phyloP scores from a whole-genome alignment of 2,329 filamentous ascomycete species.

The Fusarium tanahbumbuense region DNA sequence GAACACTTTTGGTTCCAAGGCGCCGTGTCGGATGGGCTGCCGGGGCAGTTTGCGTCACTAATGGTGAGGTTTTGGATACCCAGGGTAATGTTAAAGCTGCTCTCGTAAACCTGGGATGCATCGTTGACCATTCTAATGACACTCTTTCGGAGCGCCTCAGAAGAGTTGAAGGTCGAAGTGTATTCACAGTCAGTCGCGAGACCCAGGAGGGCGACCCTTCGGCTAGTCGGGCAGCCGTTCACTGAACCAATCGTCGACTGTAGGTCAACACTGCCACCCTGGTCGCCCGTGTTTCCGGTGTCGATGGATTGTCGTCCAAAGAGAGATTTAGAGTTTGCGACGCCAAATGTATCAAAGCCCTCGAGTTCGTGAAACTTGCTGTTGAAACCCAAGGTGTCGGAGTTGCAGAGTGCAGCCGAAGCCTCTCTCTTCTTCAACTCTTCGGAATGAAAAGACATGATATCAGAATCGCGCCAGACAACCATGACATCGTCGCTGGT shows the following conservation, averaged over 20 bases:
- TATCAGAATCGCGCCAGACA: slow-evolving; percentile 91
- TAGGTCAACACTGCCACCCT: slow-evolving; percentile 79
- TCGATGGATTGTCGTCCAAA: slow-evolving; percentile 81
- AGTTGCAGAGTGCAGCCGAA: slow-evolving; percentile 69
- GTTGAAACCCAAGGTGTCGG: slow-evolving; percentile 86
- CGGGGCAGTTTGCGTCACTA: slow-evolving; percentile 79
- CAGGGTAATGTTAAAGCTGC: slow-evolving; percentile 92
- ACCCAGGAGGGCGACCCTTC: slow-evolving; percentile 90
- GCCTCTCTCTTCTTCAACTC: slow-evolving; percentile 75
- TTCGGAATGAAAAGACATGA: slow-evolving; percentile 59
- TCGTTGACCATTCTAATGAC: slow-evolving; percentile 87
- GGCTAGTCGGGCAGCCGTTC: slow-evolving; percentile 86
- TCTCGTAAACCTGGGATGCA: slow-evolving; percentile 89
- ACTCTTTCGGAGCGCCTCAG: slow-evolving; percentile 72
- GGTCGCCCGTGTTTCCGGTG: slow-evolving; percentile 72
- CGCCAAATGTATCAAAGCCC: slow-evolving; percentile 65
- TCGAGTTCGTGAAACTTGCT: slow-evolving; percentile 67
- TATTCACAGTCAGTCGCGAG: slow-evolving; percentile 95
- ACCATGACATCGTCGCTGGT: slow-evolving; percentile 81
- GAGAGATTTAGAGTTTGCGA: slow-evolving; percentile 72
- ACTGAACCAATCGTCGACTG: slow-evolving; percentile 82
- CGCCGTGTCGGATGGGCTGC: slow-evolving; percentile 71
- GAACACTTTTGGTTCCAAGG: slow-evolving; percentile 88
- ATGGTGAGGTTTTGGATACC: slow-evolving; percentile 89
- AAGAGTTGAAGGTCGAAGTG: slow-evolving; percentile 74